Conservation (phyloP, 1,284 basidiomycete genomes). For the Cystobasidium slooffiae region DNA sequence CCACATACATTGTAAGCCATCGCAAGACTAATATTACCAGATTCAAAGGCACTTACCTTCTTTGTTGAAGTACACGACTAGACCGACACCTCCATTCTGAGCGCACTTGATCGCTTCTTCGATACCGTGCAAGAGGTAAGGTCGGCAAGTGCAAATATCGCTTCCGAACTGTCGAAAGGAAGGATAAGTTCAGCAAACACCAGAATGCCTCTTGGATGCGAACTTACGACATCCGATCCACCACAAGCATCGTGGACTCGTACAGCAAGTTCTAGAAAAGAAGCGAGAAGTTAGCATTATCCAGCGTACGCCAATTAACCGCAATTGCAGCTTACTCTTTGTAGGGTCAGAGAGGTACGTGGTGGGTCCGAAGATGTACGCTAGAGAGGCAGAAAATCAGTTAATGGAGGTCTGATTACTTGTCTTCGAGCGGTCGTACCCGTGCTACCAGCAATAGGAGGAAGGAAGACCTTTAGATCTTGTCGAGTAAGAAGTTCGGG, state of each 20-base stretch:
- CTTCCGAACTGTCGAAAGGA: conserved; percentile 70
- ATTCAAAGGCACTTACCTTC: conserved; percentile 59
- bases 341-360: conserved; percentile 53
- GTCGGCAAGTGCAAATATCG: conserved; percentile 87
- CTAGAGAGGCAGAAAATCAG: conserved; percentile 61
- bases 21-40: background rate
- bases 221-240: conserved; percentile 57
- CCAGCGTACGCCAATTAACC: background rate
- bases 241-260: conserved; percentile 92
- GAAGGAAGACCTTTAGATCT: conserved; percentile 92
- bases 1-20: conserved; percentile 33
- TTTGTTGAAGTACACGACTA: conserved; percentile 93
- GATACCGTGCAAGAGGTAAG: conserved; percentile 89
- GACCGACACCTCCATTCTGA: conserved; percentile 86
- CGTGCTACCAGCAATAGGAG: conserved; percentile 76
- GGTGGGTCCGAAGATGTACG: conserved; percentile 78
- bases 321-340: conserved; percentile 40
- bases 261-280: conserved; percentile 71
- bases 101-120: conserved; percentile 86
- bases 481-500: conserved; percentile 93
- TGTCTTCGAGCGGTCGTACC: conserved; percentile 55
- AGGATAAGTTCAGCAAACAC: too few species aligned
- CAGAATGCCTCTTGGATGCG: too few species aligned
- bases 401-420: background rate
- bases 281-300: background rate